These are phyloP conservation scores for Cantharellus anzutake DNA, from an alignment of 768 basidiomycete species.

Conservation along the genomic window DNA sequence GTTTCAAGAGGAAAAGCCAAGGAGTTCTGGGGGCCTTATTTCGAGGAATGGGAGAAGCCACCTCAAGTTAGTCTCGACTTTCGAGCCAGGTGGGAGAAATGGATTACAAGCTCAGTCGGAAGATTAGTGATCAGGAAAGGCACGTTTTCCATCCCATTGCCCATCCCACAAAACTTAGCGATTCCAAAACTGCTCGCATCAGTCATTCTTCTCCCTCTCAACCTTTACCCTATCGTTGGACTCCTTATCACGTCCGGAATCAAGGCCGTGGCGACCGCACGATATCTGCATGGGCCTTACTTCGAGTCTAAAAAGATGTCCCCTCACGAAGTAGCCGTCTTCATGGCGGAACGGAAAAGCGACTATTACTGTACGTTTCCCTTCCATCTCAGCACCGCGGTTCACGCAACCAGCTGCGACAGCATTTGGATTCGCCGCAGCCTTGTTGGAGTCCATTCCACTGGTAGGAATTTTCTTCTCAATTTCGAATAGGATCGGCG, in stretches of 20 bases:
- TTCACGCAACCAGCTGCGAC: neutral
- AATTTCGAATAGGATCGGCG: constrained; percentile 75
- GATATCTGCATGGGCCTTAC: constrained; percentile 57
- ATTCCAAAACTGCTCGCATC: neutral
- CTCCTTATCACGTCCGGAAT: constrained; percentile 40
- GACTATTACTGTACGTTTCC: constrained; percentile 29
- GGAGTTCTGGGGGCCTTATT: constrained; percentile 71
- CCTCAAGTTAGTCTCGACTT: constrained; percentile 14
- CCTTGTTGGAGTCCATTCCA: constrained; percentile 64
- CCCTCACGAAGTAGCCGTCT: constrained; percentile 42
- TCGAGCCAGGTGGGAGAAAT: constrained; percentile 16
- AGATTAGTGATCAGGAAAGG: constrained; percentile 29
- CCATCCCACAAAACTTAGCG: neutral
- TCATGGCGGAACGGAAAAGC: constrained; percentile 81
- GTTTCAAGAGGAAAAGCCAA: constrained; percentile 61
- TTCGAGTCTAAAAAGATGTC: constrained; percentile 77
- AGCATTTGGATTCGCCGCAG: constrained; percentile 78
- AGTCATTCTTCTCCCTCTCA: constrained; percentile 37
- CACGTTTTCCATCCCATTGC: constrained; percentile 12
- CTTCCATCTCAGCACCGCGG: neutral
- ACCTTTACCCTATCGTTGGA: constrained; percentile 53
- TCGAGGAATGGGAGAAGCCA: constrained; percentile 62
- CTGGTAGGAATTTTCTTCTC: constrained; percentile 67
- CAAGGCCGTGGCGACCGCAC: constrained; percentile 47
- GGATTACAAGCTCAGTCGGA: constrained; percentile 22